These are phyloP conservation scores for Chlorella vulgaris DNA, from an alignment of 139 green algal genomes.

Conservation along the genomic window DNA sequence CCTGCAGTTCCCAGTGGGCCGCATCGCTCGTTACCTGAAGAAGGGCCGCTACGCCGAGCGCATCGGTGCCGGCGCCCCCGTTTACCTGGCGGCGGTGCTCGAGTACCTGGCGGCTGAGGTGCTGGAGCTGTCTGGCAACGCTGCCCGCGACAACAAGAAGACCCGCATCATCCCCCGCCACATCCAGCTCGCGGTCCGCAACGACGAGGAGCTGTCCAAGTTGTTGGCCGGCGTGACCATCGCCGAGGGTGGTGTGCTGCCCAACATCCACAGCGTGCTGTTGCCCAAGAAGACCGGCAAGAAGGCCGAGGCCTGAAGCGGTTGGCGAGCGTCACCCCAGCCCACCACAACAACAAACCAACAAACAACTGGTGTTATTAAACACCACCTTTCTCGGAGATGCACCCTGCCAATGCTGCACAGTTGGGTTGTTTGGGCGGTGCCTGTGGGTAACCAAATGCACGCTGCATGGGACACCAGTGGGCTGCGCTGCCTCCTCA, in stretches of 20 bases:
- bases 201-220: slow-evolving; percentile 96
- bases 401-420: too few species aligned
- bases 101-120: slow-evolving; percentile 88
- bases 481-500: too few species aligned
- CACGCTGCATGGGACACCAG: too few species aligned
- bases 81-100: slow-evolving; percentile 79
- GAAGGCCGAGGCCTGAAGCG: slow-evolving; percentile 54
- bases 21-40: slow-evolving; percentile 87
- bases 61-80: slow-evolving; percentile 53
- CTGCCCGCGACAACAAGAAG: slow-evolving; percentile 95
- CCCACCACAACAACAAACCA: too few species aligned
- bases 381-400: too few species aligned
- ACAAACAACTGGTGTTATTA: too few species aligned
- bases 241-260: slow-evolving; percentile 81
- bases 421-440: too few species aligned
- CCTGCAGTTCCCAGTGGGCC: slow-evolving; percentile 89
- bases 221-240: slow-evolving; percentile 84
- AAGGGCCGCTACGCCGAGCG: slow-evolving; percentile 79
- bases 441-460: too few species aligned
- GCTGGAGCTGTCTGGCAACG: slow-evolving; percentile 56
- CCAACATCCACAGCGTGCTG: slow-evolving; percentile 89
- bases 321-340: too few species aligned
- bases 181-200: slow-evolving; percentile 92
- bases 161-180: slow-evolving; percentile 87
- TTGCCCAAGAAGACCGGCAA: slow-evolving; percentile 87